Conservation (phyloP, 768 basidiomycete species). For the Leccinum obscurum region DNA sequence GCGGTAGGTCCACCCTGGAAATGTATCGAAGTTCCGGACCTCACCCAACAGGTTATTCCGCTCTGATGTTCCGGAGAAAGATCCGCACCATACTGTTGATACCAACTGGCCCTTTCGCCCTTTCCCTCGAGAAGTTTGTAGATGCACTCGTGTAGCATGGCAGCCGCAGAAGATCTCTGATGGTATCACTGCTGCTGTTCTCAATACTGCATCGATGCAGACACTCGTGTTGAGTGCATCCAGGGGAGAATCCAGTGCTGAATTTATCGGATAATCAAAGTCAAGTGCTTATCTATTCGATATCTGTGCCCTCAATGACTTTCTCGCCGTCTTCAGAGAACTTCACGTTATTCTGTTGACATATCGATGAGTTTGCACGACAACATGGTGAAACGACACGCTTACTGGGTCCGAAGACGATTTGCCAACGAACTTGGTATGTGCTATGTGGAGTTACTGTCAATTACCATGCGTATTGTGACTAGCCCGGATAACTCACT, state of each 20-base stretch:
- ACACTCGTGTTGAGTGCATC: background rate
- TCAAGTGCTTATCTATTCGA: constrained; percentile 11
- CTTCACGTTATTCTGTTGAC: constrained; percentile 64
- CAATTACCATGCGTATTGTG: background rate
- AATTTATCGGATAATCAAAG: background rate
- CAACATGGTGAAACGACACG: background rate
- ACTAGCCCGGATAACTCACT: constrained; percentile 46
- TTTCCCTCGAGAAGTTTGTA: background rate
- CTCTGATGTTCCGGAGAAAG: background rate
- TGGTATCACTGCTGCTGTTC: background rate
- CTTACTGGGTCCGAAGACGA: constrained; percentile 48
- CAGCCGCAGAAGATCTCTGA: background rate
- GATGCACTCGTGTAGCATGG: background rate
- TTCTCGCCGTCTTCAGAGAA: constrained; percentile 78
- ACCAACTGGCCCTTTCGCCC: background rate
- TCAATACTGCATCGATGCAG: background rate
- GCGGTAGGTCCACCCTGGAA: background rate
- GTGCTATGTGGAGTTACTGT: constrained; percentile 47
- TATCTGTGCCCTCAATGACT: constrained; percentile 54
- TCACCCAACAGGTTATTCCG: background rate
- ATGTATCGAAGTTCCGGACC: background rate
- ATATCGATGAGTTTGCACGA: background rate
- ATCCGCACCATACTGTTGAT: background rate
- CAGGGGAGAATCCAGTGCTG: background rate
- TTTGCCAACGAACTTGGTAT: constrained; percentile 84